Percentiles rank a stretch among this genome's conserved stretches.
phyloP scores from a whole-genome alignment of 805 yeast genomes.

The Wilhelminamyces savonicus region DNA sequence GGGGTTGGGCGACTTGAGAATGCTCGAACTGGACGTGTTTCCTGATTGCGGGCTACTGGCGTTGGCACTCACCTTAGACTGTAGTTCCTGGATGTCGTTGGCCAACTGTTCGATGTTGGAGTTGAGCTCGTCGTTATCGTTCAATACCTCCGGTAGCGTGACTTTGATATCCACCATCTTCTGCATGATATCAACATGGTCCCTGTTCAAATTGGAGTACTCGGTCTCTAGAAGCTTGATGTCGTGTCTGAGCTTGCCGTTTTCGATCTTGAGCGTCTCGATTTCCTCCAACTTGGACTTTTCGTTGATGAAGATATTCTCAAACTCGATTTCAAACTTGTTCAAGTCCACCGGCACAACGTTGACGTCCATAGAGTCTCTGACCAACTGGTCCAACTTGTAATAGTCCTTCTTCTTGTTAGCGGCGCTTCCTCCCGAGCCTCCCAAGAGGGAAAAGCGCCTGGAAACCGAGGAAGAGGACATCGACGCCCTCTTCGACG shows the following conservation, averaged over 20 bases:
- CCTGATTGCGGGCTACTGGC: background rate
- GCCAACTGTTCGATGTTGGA: constrained; percentile 32
- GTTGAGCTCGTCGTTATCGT: constrained; percentile 62
- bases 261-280: constrained; percentile 51
- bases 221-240: constrained; percentile 67
- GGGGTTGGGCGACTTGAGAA: constrained; percentile 7
- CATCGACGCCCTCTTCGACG: no score
- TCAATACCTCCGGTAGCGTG: constrained; percentile 63
- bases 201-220: constrained; percentile 64
- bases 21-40: constrained; percentile 1
- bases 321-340: constrained; percentile 69
- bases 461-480: background rate
- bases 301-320: constrained; percentile 65
- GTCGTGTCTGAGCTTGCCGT: constrained; percentile 68
- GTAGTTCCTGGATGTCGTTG: constrained; percentile 34
- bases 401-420: constrained; percentile 33
- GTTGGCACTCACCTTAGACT: constrained; percentile 22
- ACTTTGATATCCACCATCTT: constrained; percentile 79
- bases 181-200: constrained; percentile 83
- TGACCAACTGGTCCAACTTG: constrained; percentile 66
- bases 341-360: constrained; percentile 67
- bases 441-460: constrained; percentile 15
- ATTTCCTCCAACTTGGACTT: constrained; percentile 58
- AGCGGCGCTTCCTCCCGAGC: no score
- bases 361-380: constrained; percentile 69